Percentiles rank a stretch among this genome's conserved stretches.
These are phyloP conservation scores for Coelastrella sp. DNA, from an alignment of 139 green algal species.

Conservation along the genomic window DNA sequence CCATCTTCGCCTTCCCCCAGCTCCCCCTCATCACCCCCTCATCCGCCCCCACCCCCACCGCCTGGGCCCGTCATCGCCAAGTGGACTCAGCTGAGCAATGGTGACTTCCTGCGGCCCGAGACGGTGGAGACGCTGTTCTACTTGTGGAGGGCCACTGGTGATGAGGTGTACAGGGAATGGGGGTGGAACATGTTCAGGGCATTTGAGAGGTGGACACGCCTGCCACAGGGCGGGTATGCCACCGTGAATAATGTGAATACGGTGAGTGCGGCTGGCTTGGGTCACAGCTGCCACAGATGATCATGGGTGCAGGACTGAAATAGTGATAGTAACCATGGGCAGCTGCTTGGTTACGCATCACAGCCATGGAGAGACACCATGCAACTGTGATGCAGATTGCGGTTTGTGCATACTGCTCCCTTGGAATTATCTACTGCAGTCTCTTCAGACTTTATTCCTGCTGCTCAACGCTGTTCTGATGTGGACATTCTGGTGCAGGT, in stretches of 20 bases:
- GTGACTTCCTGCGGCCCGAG: constrained; percentile 88
- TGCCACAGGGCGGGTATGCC: constrained; percentile 75
- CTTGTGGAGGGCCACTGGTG: constrained; percentile 80
- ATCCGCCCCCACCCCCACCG: constrained; percentile 18
- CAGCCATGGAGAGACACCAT: too few species aligned
- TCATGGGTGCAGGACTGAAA: too few species aligned
- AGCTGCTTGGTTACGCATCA: neutral
- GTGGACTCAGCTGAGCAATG: neutral
- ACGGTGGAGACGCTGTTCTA: constrained; percentile 88
- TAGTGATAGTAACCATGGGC: too few species aligned
- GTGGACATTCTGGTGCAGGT: constrained; percentile 49
- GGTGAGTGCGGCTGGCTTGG: neutral
- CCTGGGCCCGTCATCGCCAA: constrained; percentile 3
- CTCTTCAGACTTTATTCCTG: too few species aligned
- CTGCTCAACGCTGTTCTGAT: neutral
- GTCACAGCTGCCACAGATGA: too few species aligned
- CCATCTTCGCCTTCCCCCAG: neutral
- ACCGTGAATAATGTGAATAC: constrained; percentile 59
- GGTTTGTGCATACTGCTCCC: too few species aligned
- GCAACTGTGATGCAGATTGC: too few species aligned
- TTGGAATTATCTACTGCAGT: too few species aligned
- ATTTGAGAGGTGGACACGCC: constrained; percentile 70
- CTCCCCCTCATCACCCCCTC: constrained; percentile 22
- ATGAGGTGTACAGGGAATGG: constrained; percentile 82
- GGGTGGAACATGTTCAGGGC: constrained; percentile 88